A percentile compares a stretch with the other conserved stretches of the same genome.
These are phyloP conservation scores for Chlorella sp. DNA, from an alignment of 139 green algal species.

Conservation along the genomic window DNA sequence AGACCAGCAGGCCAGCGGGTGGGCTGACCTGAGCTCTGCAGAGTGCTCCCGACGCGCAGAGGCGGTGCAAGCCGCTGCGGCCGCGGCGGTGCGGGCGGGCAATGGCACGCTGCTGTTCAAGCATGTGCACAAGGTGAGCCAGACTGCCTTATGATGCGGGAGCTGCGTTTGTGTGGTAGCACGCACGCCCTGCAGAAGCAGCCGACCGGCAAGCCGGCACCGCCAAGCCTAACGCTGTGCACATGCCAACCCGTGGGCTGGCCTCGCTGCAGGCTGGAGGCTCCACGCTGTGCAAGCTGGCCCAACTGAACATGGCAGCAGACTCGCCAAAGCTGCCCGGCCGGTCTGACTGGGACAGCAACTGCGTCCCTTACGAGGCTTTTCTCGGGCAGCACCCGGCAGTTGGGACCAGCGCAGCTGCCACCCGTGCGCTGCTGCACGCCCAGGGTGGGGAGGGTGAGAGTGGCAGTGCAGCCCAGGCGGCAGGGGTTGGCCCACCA, in stretches of 20 bases:
- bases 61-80: background rate
- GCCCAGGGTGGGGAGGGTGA: background rate
- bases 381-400: slow-evolving; percentile 38
- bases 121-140: slow-evolving; percentile 35
- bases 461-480: too few relatives aligned
- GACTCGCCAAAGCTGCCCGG: slow-evolving; percentile 1
- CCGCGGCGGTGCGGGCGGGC: background rate
- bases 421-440: background rate
- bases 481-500: too few relatives aligned
- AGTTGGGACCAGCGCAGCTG: background rate
- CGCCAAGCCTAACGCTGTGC: too few relatives aligned
- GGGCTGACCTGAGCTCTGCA: background rate
- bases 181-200: too few relatives aligned
- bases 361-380: slow-evolving; percentile 36
- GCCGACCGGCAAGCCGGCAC: too few relatives aligned
- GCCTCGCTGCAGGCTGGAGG: slow-evolving; percentile 13
- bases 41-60: slow-evolving; percentile 2
- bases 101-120: slow-evolving; percentile 25
- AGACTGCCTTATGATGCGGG: too few relatives aligned
- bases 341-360: slow-evolving; percentile 33
- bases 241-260: too few relatives aligned
- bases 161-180: too few relatives aligned
- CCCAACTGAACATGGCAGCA: slow-evolving; percentile 21
- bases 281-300: slow-evolving; percentile 32
- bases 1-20: slow-evolving; percentile 10